These are phyloP conservation scores for Metschnikowia continentalis DNA, from an alignment of 805 yeast genomes.

Conservation along the genomic window DNA sequence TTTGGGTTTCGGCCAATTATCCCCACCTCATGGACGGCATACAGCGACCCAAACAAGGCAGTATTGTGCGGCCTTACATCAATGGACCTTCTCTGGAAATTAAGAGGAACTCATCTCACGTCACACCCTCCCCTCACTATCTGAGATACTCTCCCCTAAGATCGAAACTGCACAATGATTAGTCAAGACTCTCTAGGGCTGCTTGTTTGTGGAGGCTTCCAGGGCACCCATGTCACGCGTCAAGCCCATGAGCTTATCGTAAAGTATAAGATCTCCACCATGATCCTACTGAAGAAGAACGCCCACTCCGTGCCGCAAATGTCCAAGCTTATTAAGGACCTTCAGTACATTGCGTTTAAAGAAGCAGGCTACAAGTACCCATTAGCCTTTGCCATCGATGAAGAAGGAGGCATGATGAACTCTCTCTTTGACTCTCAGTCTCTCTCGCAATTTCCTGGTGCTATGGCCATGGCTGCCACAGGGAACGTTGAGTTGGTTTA, in stretches of 20 bases:
- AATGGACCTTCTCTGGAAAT: neutral
- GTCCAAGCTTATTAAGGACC: constrained; percentile 45
- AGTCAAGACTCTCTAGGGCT: constrained; percentile 36
- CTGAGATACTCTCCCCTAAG: neutral
- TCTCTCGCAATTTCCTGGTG: constrained; percentile 59
- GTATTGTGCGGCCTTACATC: neutral
- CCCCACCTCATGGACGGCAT: constrained; percentile 1
- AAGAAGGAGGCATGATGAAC: constrained; percentile 62
- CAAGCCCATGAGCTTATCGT: constrained; percentile 51
- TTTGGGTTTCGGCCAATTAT: neutral
- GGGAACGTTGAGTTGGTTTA: constrained; percentile 46
- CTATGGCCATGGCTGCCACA: constrained; percentile 60
- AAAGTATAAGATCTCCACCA: constrained; percentile 47
- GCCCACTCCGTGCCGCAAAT: constrained; percentile 47
- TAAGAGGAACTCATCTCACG: neutral
- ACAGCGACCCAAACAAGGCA: neutral
- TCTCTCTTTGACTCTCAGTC: constrained; percentile 49
- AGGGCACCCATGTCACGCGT: constrained; percentile 49
- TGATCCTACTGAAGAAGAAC: constrained; percentile 51
- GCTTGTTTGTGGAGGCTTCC: constrained; percentile 56
- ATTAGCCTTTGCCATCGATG: constrained; percentile 54
- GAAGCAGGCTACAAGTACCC: constrained; percentile 50
- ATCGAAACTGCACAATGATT: neutral
- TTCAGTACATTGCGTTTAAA: constrained; percentile 50
- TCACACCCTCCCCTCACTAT: neutral